Conservation (phyloP, 2,329 filamentous ascomycete species). For the Cladosporium sp. region DNA sequence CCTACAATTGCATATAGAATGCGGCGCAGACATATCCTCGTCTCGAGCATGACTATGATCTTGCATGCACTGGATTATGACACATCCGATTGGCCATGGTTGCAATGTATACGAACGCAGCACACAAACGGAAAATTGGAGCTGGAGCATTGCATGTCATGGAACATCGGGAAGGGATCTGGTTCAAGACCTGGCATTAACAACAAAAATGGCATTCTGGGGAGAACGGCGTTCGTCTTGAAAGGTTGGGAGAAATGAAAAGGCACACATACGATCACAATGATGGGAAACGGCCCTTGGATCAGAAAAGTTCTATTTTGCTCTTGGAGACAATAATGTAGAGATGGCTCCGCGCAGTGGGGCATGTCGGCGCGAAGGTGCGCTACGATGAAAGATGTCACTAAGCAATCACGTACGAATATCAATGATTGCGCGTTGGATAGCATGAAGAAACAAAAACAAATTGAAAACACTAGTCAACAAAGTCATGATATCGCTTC, state of each 20-base stretch:
- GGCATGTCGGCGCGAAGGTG: not conserved
- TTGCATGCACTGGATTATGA: too few relatives aligned
- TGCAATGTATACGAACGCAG: too few relatives aligned
- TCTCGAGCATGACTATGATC: too few relatives aligned
- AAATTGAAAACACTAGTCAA: not conserved
- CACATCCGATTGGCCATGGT: too few relatives aligned
- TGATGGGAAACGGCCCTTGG: constrained; percentile 1
- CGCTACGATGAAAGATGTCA: not conserved
- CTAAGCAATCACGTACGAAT: too few relatives aligned
- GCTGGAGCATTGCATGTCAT: too few relatives aligned
- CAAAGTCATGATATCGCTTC: not conserved
- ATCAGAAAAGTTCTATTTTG: constrained; percentile 1
- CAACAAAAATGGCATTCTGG: not conserved
- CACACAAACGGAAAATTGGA: too few relatives aligned
- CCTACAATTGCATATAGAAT: not conserved
- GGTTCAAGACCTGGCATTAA: not conserved
- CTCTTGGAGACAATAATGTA: not conserved
- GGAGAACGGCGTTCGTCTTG: not conserved
- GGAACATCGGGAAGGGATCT: too few relatives aligned
- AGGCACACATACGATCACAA: not conserved
- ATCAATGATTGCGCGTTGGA: too few relatives aligned
- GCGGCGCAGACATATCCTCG: too few relatives aligned
- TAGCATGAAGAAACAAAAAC: too few relatives aligned
- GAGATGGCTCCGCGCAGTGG: not conserved
- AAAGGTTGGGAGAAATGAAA: not conserved